These are phyloP conservation scores for Sanchytrium tribonematis DNA, from an alignment of 371 early-diverging fungal genomes.

Conservation along the genomic window DNA sequence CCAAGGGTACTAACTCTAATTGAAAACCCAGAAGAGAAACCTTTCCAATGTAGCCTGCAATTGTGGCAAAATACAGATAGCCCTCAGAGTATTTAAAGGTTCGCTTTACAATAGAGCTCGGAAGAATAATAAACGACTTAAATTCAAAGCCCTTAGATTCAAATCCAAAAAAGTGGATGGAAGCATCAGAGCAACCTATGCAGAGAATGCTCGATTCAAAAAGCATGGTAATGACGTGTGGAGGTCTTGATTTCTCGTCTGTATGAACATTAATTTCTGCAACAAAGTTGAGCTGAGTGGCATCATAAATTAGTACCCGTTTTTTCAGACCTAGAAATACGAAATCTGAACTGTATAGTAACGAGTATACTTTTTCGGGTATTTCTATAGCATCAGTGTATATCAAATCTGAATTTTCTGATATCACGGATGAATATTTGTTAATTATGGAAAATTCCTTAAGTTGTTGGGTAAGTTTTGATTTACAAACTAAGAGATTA, in stretches of 20 bases:
- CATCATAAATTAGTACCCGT: neutral
- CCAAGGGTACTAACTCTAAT: neutral
- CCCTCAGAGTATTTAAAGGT: neutral
- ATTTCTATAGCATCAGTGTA: neutral
- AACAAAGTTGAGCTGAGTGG: neutral
- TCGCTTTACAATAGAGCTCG: neutral
- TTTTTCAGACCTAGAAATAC: neutral
- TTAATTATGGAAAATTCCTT: neutral
- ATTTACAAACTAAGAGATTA: neutral
- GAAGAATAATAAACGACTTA: neutral
- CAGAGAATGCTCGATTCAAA: neutral
- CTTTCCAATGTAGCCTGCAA: neutral
- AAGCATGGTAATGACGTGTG: neutral
- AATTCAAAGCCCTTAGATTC: neutral
- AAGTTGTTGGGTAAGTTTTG: neutral
- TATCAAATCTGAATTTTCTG: neutral
- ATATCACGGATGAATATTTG: neutral
- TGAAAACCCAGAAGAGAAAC: neutral
- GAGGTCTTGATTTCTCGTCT: neutral
- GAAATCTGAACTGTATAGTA: neutral
- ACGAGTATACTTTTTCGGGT: neutral
- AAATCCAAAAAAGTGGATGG: neutral
- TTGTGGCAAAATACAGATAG: neutral
- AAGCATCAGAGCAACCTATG: neutral
- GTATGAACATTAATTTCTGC: neutral